Conservation (phyloP, 306 rosid species). For the Macrotyloma uniflorum region DNA sequence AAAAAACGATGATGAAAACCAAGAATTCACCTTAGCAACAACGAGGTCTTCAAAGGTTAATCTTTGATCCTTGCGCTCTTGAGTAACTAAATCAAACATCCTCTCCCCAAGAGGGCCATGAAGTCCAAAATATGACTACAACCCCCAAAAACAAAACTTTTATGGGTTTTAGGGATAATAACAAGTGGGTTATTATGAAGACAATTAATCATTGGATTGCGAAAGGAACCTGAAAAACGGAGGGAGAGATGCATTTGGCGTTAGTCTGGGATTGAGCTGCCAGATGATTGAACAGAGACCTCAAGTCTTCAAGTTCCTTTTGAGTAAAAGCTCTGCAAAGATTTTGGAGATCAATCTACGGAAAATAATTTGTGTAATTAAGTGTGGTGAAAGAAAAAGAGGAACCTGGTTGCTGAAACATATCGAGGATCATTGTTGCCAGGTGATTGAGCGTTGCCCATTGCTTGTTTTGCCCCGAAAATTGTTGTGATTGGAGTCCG, state of each 20-base stretch:
- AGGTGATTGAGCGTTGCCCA: conserved; percentile 60
- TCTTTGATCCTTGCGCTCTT: conserved; percentile 72
- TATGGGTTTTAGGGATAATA: conserved; percentile 9
- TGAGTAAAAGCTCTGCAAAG: conserved; percentile 73
- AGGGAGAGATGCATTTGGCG: conserved; percentile 52
- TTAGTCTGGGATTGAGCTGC: conserved; percentile 68
- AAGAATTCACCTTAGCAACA: conserved; percentile 68
- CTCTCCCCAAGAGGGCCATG: conserved; percentile 75
- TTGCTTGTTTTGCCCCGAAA: not conserved
- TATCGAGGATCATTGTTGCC: conserved; percentile 50
- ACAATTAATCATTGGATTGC: not conserved
- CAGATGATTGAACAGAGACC: conserved; percentile 57
- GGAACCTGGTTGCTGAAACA: conserved; percentile 71
- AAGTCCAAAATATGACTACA: conserved; percentile 64
- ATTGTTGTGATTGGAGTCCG: not conserved
- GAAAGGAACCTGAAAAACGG: conserved; percentile 71
- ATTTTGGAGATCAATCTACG: not conserved
- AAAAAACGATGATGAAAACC: not conserved
- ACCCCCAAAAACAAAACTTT: not conserved
- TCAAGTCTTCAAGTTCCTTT: conserved; percentile 65
- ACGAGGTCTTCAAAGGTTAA: conserved; percentile 87
- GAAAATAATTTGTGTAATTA: not conserved
- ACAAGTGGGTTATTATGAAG: not conserved
- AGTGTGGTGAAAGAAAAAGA: not conserved
- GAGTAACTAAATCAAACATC: conserved; percentile 72